Evolutionary conservation across 352 stramenopile genomes (phyloP).

Genomic region (Pilasporangium apinafurcum): DNA sequence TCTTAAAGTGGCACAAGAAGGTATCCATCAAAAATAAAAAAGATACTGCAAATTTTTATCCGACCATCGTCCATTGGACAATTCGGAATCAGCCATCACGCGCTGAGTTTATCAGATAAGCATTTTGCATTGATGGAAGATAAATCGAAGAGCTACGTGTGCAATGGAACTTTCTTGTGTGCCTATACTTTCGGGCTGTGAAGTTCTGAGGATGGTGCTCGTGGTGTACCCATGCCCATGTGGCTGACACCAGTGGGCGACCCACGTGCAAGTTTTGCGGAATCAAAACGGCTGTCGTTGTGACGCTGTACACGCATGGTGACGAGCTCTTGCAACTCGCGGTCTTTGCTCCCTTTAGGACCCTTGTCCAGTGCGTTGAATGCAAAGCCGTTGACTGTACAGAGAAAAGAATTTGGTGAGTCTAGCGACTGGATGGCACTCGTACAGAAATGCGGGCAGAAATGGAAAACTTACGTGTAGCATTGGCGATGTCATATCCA

Average conservation of each 20-base stretch:
- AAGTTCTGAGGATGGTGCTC: too few relatives aligned
- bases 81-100: too few relatives aligned
- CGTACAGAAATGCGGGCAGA: background rate
- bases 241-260: background rate
- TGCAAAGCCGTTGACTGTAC: conserved; percentile 19
- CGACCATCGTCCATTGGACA: too few relatives aligned
- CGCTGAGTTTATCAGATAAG: too few relatives aligned
- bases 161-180: too few relatives aligned
- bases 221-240: background rate
- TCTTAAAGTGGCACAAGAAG: background rate
- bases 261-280: background rate
- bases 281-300: conserved; percentile 7
- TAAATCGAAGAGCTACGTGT: too few relatives aligned
- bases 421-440: background rate
- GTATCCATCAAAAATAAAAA: background rate
- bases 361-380: conserved; percentile 19
- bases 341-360: background rate
- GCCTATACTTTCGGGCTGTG: too few relatives aligned
- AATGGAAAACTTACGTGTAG: conserved; percentile 2
- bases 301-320: conserved; percentile 20
- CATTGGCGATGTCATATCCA: background rate
- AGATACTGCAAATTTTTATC: too few relatives aligned
- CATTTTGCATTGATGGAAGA: too few relatives aligned
- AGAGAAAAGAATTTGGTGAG: background rate
- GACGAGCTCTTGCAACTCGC: conserved; percentile 12